Evolutionary conservation across 225 moss, liverwort and hornwort species (phyloP), one percentile per base, ranked within the genome.

Genomic region (Pseudisothecium myosuroides): DNA sequence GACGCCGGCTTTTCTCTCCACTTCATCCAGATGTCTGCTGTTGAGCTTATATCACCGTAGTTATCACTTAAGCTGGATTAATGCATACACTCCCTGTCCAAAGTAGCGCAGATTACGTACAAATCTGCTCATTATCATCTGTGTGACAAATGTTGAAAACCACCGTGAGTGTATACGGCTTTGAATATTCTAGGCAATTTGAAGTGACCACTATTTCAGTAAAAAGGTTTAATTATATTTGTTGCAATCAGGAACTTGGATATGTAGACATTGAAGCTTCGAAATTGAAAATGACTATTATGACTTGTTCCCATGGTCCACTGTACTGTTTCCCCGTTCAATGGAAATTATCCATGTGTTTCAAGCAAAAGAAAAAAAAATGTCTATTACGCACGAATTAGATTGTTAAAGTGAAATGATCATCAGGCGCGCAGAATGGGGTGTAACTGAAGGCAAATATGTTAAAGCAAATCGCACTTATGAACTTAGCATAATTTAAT

Each of bases 381-480:
- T n/a, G n/a, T n/a, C n/a, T n/a, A 28, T 1, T 7, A 12, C 4
- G 19, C 5, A 19, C 32, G 12, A 2, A 7, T 6, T 4, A 47
- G 2, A 11, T 29, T 12, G 49, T 4, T 4, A 20, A 31, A 49
- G 7, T 7, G 0, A 31, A 28, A 1, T 5, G 8, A n/a, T n/a
- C n/a, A n/a, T n/a, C n/a, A n/a, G n/a, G n/a, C n/a, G n/a, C n/a
- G 1, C 26, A 26, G 5, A 16, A 0, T 0, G 15, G 15, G 14
- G 0, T 8, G 24, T 12, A 9, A 41, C 9, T 14, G 1, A 43
- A 72, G 16, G 3, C 0, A 43, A 16, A 3, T 10, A 16, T 17
- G 72, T 10, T 43, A 9, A 72, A 72, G 10, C 3, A 73, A 73
- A 73, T 10, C 27, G 1, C 16, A 17, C 9, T 5, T 43, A 1